phyloP scores from a whole-genome alignment of 2,329 filamentous ascomycete genomes.

The Scolecobasidium constrictum region DNA sequence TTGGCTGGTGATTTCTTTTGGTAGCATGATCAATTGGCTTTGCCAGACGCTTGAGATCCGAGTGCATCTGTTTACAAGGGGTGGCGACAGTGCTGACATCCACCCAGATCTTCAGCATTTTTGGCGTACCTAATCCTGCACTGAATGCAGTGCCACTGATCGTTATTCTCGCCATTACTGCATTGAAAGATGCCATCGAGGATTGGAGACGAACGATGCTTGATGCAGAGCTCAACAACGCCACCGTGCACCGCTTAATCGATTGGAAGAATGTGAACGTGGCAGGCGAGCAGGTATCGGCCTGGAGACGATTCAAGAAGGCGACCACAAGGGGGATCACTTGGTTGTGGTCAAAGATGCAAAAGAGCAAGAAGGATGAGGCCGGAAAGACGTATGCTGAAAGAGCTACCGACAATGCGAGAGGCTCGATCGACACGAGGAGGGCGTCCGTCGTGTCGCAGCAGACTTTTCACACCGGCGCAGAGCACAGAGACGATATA shows the following conservation, averaged over 20 bases:
- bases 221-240: conserved; percentile 92
- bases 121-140: conserved; percentile 82
- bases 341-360: conserved; percentile 40
- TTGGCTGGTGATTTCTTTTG: neutral
- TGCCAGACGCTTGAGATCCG: too few relatives aligned
- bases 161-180: conserved; percentile 78
- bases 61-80: neutral
- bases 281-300: conserved; percentile 70
- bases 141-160: conserved; percentile 86
- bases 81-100: conserved; percentile 11
- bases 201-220: conserved; percentile 86
- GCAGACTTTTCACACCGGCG: conserved; percentile 15
- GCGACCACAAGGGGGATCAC: conserved; percentile 55
- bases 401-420: conserved; percentile 40
- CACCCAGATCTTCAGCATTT: conserved; percentile 82
- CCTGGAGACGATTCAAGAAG: conserved; percentile 89
- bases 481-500: conserved; percentile 53
- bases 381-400: conserved; percentile 40
- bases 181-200: conserved; percentile 90
- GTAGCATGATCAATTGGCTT: conserved; percentile 1
- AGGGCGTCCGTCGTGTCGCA: conserved; percentile 18
- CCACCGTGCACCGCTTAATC: conserved; percentile 78
- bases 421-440: conserved; percentile 57
- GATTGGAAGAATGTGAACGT: conserved; percentile 93
- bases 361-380: conserved; percentile 31